phyloP scores from a whole-genome alignment of 1,139 yeast genomes.

The Saccharomyces hybrid region DNA sequence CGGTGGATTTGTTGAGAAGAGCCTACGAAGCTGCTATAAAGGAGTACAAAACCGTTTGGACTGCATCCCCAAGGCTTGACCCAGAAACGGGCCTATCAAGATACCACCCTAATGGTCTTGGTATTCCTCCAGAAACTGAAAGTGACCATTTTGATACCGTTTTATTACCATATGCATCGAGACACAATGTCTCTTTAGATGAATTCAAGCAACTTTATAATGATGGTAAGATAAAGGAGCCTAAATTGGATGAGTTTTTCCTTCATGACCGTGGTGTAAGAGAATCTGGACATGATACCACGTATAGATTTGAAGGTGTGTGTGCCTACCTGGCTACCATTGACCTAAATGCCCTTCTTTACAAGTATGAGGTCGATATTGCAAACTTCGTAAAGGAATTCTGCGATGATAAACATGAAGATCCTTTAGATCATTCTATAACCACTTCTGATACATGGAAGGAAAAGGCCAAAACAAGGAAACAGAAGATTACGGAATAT shows the following conservation, averaged over 20 bases:
- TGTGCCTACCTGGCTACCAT: conserved; percentile 89
- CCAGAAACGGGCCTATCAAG: conserved; percentile 74
- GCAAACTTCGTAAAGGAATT: conserved; percentile 52
- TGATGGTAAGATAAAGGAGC: conserved; percentile 56
- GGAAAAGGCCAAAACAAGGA: conserved; percentile 47
- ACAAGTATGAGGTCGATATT: conserved; percentile 86
- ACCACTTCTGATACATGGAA: conserved; percentile 58
- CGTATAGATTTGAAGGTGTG: conserved; percentile 80
- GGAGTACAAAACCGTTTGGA: conserved; percentile 83
- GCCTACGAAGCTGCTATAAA: conserved; percentile 74
- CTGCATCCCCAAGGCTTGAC: conserved; percentile 64
- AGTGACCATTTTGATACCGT: conserved; percentile 76
- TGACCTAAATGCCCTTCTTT: conserved; percentile 76
- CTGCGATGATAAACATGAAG: conserved; percentile 44
- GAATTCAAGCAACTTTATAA: conserved; percentile 71
- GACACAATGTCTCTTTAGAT: conserved; percentile 52
- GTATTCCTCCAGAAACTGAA: conserved; percentile 96
- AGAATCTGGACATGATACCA: conserved; percentile 94
- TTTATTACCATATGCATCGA: conserved; percentile 59
- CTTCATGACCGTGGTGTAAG: conserved; percentile 91
- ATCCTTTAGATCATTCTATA: conserved; percentile 34
- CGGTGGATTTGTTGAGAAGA: conserved; percentile 54
- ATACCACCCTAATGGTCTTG: conserved; percentile 82
- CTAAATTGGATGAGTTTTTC: conserved; percentile 78
- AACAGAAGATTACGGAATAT: conserved; percentile 53